A percentile compares a stretch with the other conserved stretches of the same genome.
These are phyloP conservation scores for Musa balbisiana DNA, from an alignment of 202 grass and related monocot species.

Conservation along the genomic window DNA sequence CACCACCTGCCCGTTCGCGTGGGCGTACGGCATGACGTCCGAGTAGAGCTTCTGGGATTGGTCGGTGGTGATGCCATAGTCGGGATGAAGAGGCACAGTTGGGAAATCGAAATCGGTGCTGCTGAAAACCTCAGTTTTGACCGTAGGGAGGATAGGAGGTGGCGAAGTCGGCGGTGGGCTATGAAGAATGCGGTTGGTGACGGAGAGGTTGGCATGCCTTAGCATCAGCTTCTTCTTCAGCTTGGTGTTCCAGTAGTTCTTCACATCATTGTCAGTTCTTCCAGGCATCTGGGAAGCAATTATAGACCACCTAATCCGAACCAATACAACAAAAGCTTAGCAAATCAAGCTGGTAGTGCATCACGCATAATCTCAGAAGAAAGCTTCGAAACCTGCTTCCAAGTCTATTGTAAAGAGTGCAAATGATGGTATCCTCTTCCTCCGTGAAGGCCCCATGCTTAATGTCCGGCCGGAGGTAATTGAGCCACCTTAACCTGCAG, in stretches of 20 bases:
- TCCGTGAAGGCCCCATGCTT: constrained; percentile 1
- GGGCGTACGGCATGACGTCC: neutral
- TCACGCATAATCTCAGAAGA: neutral
- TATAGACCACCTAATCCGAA: neutral
- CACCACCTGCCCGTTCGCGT: neutral
- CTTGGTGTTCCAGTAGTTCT: constrained; percentile 1
- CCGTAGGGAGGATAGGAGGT: neutral
- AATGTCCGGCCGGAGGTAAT: constrained; percentile 14
- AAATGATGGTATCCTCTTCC: constrained; percentile 6
- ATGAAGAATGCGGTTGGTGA: neutral
- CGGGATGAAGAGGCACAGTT: neutral
- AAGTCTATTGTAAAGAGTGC: neutral
- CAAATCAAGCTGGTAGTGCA: too few relatives aligned
- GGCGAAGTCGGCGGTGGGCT: neutral
- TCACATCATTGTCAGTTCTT: neutral
- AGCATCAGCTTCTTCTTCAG: neutral
- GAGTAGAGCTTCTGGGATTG: neutral
- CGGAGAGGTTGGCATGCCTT: neutral
- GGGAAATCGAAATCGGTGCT: neutral
- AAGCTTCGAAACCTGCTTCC: constrained; percentile 2
- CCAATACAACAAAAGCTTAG: too few relatives aligned
- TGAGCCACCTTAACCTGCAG: constrained; percentile 8
- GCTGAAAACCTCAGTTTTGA: neutral
- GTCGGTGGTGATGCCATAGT: neutral
- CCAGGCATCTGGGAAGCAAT: neutral